Conservation (phyloP, 1,284 basidiomycete genomes). For the Papiliotrema terrestris region DNA sequence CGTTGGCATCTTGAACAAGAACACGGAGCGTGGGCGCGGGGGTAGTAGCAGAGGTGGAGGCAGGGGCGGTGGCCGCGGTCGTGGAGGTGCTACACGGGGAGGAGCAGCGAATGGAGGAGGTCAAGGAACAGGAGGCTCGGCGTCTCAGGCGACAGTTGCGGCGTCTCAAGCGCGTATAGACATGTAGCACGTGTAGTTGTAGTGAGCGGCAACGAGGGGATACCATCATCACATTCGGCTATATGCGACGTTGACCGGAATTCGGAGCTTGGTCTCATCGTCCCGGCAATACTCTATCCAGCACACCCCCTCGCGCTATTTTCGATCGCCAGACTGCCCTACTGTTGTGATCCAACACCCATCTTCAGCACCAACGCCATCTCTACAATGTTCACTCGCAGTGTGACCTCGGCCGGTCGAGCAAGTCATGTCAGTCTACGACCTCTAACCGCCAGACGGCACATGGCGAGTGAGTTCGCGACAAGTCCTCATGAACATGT, state of each 20-base stretch:
- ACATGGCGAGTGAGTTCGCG: conserved; percentile 3
- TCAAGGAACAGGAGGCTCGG: conserved; percentile 1
- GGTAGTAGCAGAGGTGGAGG: not conserved
- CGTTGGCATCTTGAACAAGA: conserved; percentile 17
- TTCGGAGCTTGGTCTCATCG: no score
- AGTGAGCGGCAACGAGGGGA: no score
- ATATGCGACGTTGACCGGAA: no score
- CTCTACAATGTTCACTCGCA: not conserved
- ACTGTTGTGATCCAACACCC: no score
- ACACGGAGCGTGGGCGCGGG: conserved; percentile 5
- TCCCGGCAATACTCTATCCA: no score
- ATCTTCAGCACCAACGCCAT: not conserved
- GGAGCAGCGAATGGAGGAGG: conserved; percentile 4
- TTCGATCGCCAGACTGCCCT: no score
- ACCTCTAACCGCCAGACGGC: not conserved
- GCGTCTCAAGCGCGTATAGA: conserved; percentile 1
- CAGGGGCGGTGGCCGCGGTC: conserved; percentile 1
- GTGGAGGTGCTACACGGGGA: not conserved
- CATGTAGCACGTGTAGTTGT: not conserved
- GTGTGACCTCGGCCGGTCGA: not conserved
- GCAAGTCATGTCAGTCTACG: not conserved
- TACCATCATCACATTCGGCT: not conserved
- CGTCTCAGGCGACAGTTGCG: not conserved
- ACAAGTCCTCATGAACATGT: no score
- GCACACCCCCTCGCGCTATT: no score